Base-by-base conservation (phyloP, 148 eudicot genomes). In the Limonium bicolor region DNA sequence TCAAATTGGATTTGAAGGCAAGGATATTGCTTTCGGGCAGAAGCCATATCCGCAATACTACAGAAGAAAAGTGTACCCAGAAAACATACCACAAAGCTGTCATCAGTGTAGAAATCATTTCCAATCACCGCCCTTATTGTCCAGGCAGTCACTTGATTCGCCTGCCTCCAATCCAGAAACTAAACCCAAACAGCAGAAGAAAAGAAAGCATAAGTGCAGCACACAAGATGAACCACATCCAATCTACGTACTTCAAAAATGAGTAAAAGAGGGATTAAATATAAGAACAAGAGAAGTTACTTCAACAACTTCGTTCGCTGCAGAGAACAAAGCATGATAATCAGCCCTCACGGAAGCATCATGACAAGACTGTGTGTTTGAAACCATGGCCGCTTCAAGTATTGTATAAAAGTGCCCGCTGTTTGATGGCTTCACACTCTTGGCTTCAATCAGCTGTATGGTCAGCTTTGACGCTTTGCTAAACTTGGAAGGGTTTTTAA, bases 51-150 rank as follows among this genome's bases (percentile, higher is more conserved):
- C n/a, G n/a, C n/a, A n/a, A n/a, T n/a, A n/a, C n/a, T n/a, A n/a
- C n/a, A n/a, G n/a, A n/a, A n/a, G n/a, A n/a, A n/a, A n/a, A n/a
- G n/a, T n/a, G n/a, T n/a, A n/a, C n/a, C n/a, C n/a, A n/a, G 42
- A 50, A 56, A 42, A 40, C 86, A 48, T 62, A 90, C 97, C 87
- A 90, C 95, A 69, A 90, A 90, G 47, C 97, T 84, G 61, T 90
- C 97, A 69, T 90, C 97, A 12, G 97, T 84, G 54, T 70, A 74
- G 21, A 90, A 72, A 69, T 90, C 97, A 77, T 84, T 90, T 8
- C 82, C 85, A 67, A 78, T 62, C 26, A 84, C 77, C 45, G 97
- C 85, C 52, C 73, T 73, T 26, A 80, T 74, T 19, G 60, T 61
- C 97, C 97, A 90, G 40, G 64, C 58, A 45, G 53, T 62, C 11